These are phyloP conservation scores for Amoeboaphelidium protococcarum DNA, from an alignment of 371 early-diverging fungal species.

Conservation along the genomic window DNA sequence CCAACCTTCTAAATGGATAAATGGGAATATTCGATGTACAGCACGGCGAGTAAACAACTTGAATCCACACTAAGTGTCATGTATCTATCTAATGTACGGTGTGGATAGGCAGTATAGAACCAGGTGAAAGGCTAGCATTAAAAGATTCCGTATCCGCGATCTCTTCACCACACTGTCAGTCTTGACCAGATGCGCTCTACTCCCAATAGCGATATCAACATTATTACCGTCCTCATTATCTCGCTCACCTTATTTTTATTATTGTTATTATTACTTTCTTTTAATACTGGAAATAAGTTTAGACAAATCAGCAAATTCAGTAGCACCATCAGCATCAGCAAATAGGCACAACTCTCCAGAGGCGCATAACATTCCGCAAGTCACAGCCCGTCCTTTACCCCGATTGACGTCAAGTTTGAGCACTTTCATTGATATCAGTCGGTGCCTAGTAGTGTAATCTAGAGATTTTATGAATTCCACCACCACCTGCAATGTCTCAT, in stretches of 20 bases:
- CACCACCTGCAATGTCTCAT: constrained; percentile 41
- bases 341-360: constrained; percentile 54
- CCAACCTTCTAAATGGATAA: constrained; percentile 81
- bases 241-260: no score
- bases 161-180: constrained; percentile 84
- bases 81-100: constrained; percentile 40
- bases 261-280: not conserved
- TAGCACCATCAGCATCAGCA: constrained; percentile 90
- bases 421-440: constrained; percentile 27
- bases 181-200: constrained; percentile 60
- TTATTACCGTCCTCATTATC: constrained; percentile 12
- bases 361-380: constrained; percentile 52
- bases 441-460: not conserved
- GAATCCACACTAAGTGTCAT: constrained; percentile 91
- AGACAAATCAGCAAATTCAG: constrained; percentile 52
- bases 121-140: constrained; percentile 73
- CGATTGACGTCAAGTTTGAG: constrained; percentile 50
- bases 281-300: constrained; percentile 8
- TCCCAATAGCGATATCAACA: constrained; percentile 50
- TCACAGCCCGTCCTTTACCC: constrained; percentile 84
- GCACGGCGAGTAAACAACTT: constrained; percentile 61
- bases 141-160: constrained; percentile 56
- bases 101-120: constrained; percentile 38
- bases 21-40: constrained; percentile 45
- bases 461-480: constrained; percentile 22